Evolutionary conservation across 495 filamentous ascomycete genomes (phyloP).

Genomic region (Penicillium pancosmium): DNA sequence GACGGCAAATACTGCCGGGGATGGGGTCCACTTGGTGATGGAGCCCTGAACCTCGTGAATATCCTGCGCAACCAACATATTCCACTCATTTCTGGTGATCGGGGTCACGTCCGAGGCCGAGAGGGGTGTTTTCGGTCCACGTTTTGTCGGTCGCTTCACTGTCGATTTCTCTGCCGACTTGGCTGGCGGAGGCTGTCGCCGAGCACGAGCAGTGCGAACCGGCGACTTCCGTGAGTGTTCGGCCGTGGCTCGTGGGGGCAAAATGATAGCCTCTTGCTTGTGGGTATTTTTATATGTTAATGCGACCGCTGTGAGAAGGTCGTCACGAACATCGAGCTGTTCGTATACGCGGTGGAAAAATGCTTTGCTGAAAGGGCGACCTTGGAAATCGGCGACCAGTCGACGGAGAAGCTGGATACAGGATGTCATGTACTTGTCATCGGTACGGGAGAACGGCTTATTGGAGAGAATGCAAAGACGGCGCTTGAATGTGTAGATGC

Average conservation of each 20-base stretch:
- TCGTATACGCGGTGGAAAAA: slow-evolving; percentile 65
- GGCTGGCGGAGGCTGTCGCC: slow-evolving; percentile 19
- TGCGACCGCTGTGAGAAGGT: slow-evolving; percentile 58
- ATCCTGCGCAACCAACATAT: slow-evolving; percentile 41
- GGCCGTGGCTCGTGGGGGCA: slow-evolving; percentile 30
- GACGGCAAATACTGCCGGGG: slow-evolving; percentile 37
- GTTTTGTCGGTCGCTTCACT: slow-evolving; percentile 21
- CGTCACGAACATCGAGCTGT: slow-evolving; percentile 58
- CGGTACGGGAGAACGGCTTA: slow-evolving; percentile 27
- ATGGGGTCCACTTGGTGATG: slow-evolving; percentile 50
- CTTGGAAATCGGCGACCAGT: slow-evolving; percentile 61
- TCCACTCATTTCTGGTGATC: slow-evolving; percentile 53
- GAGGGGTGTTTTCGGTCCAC: slow-evolving; percentile 47
- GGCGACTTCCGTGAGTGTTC: slow-evolving; percentile 29
- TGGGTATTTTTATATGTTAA: slow-evolving; percentile 60
- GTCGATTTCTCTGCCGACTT: slow-evolving; percentile 11
- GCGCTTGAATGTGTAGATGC: slow-evolving; percentile 73
- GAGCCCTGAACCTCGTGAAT: slow-evolving; percentile 35
- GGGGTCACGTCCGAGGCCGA: slow-evolving; percentile 51
- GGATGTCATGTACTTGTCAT: slow-evolving; percentile 48
- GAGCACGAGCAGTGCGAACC: slow-evolving; percentile 27
- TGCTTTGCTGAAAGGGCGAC: slow-evolving; percentile 58
- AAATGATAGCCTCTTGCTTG: slow-evolving; percentile 48
- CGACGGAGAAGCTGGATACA: slow-evolving; percentile 61
- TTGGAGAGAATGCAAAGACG: slow-evolving; percentile 60